phyloP scores from a whole-genome alignment of 2,329 filamentous ascomycete species.

The Colletotrichum nymphaeae region DNA sequence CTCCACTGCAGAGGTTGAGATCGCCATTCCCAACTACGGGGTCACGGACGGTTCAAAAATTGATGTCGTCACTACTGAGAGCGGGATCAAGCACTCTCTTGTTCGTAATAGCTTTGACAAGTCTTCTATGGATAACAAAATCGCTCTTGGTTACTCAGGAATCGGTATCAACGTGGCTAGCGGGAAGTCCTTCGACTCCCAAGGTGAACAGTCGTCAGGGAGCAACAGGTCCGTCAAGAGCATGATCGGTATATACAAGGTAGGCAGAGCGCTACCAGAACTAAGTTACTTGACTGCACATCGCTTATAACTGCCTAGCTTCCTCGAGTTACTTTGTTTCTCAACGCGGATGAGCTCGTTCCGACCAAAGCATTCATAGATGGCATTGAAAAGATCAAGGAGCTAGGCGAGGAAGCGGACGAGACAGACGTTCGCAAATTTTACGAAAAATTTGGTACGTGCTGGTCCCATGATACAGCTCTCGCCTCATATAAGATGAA shows the following conservation, averaged over 20 bases:
- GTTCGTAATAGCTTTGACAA: conserved; percentile 14
- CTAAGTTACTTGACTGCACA: neutral
- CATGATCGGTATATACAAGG: conserved; percentile 20
- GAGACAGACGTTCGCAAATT: neutral
- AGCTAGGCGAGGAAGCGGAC: neutral
- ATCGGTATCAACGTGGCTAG: neutral
- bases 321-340: conserved; percentile 1
- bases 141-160: conserved; percentile 1
- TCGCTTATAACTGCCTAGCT: neutral
- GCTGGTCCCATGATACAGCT: neutral
- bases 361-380: neutral
- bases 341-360: conserved; percentile 11
- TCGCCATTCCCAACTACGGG: conserved; percentile 10
- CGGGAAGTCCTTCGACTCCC: neutral
- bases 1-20: neutral
- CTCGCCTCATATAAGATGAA: no score
- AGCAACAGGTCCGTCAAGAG: neutral
- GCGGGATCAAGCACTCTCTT: neutral
- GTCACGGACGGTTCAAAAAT: conserved; percentile 17
- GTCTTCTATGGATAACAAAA: conserved; percentile 8
- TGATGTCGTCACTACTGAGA: neutral
- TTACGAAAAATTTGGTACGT: conserved; percentile 7
- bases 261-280: neutral
- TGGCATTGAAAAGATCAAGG: neutral
- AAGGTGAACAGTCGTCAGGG: neutral